Conservation (phyloP, 2,329 filamentous ascomycete species). For the Chrysoporthe puriensis region DNA sequence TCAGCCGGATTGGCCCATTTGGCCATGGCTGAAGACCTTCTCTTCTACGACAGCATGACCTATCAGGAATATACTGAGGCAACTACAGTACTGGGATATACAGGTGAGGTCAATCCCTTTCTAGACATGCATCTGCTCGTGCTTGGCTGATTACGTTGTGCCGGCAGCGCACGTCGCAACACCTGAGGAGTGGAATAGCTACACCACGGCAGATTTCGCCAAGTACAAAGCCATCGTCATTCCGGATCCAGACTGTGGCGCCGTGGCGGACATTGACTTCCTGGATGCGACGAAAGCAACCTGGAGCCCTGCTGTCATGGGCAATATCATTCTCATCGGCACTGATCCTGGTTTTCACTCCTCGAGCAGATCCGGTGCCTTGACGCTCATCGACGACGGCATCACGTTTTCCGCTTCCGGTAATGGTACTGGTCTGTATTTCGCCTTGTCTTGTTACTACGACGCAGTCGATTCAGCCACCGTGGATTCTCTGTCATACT, state of each 20-base stretch:
- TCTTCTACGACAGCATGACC: constrained; percentile 34
- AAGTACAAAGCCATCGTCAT: constrained; percentile 50
- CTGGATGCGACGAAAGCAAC: constrained; percentile 43
- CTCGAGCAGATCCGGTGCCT: constrained; percentile 37
- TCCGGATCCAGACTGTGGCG: constrained; percentile 43
- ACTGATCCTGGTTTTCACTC: constrained; percentile 43
- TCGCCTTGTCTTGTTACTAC: constrained; percentile 49
- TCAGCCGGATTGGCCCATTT: constrained; percentile 25
- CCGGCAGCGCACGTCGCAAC: constrained; percentile 39
- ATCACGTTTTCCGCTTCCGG: constrained; percentile 42
- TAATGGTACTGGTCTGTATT: constrained; percentile 44
- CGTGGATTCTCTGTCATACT: constrained; percentile 37
- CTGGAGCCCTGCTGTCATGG: constrained; percentile 46
- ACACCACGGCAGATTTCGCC: constrained; percentile 47
- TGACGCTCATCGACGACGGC: constrained; percentile 43
- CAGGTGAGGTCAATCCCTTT: constrained; percentile 23
- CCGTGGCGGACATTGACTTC: constrained; percentile 39
- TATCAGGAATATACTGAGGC: constrained; percentile 34
- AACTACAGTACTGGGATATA: constrained; percentile 27
- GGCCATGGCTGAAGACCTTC: constrained; percentile 32
- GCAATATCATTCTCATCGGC: constrained; percentile 48
- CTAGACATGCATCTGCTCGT: not conserved
- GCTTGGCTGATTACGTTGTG: constrained; percentile 9
- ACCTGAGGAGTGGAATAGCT: constrained; percentile 41
- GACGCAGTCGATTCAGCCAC: constrained; percentile 31